A percentile compares a stretch with the other conserved stretches of the same genome.
Conservation (phyloP, 495 filamentous ascomycete species). For the Oidiodendron maius region DNA sequence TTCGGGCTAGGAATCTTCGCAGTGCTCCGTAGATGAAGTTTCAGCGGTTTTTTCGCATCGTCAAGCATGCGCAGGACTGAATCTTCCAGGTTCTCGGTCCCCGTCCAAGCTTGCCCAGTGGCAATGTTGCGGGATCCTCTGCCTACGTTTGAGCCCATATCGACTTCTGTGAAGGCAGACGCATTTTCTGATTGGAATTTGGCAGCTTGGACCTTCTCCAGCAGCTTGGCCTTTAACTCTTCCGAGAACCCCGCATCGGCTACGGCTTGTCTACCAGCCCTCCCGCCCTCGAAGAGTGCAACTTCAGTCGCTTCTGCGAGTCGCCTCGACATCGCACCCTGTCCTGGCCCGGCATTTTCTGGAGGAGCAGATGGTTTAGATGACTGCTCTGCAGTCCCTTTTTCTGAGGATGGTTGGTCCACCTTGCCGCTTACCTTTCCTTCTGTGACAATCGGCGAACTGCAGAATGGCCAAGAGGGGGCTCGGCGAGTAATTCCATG, state of each 20-base stretch:
- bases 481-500: slow-evolving; percentile 4
- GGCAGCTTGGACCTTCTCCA: slow-evolving; percentile 65
- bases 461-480: slow-evolving; percentile 15
- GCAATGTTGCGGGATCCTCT: slow-evolving; percentile 69
- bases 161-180: slow-evolving; percentile 58
- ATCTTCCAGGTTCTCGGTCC: slow-evolving; percentile 67
- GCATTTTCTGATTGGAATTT: slow-evolving; percentile 67
- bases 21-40: slow-evolving; percentile 34
- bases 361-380: neutral
- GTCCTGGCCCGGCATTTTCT: slow-evolving; percentile 2
- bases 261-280: slow-evolving; percentile 66
- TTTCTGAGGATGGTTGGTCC: neutral
- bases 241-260: slow-evolving; percentile 83
- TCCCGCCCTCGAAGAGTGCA: slow-evolving; percentile 62
- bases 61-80: slow-evolving; percentile 81
- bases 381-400: neutral
- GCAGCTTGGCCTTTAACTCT: slow-evolving; percentile 69
- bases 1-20: slow-evolving; percentile 45
- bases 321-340: slow-evolving; percentile 67
- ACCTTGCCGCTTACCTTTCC: slow-evolving; percentile 6
- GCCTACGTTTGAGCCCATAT: slow-evolving; percentile 60
- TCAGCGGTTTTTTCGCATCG: slow-evolving; percentile 71
- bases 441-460: neutral
- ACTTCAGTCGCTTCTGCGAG: slow-evolving; percentile 79
- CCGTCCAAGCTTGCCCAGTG: slow-evolving; percentile 68